These are phyloP conservation scores for Linaria vulgaris DNA, from an alignment of 257 asterid genomes.

Conservation along the genomic window DNA sequence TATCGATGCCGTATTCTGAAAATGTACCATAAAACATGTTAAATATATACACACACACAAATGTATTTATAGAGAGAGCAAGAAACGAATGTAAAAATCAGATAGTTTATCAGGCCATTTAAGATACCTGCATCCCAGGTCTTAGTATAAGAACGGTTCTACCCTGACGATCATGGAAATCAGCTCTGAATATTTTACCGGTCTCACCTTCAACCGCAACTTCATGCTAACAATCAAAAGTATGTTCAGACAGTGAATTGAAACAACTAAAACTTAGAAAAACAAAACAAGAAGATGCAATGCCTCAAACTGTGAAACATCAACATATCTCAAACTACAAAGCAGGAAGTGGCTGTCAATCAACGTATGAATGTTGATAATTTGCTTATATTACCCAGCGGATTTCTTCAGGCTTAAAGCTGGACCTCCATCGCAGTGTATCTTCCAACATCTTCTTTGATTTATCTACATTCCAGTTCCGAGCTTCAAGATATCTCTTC, in stretches of 20 bases:
- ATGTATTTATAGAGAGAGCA: not conserved
- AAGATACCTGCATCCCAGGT: constrained; percentile 82
- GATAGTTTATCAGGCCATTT: constrained; percentile 18
- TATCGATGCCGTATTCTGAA: constrained; percentile 74
- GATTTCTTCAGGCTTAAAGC: constrained; percentile 88
- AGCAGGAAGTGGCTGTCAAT: no score
- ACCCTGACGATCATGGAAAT: constrained; percentile 81
- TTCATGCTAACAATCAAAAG: constrained; percentile 53
- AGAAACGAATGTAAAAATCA: not conserved
- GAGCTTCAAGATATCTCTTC: constrained; percentile 81
- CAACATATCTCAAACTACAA: constrained; percentile 6
- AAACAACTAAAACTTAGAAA: not conserved
- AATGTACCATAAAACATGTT: constrained; percentile 9
- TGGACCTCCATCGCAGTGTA: constrained; percentile 79
- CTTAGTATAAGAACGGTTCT: constrained; percentile 84
- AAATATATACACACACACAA: not conserved
- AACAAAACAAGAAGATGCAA: not conserved
- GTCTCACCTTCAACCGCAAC: constrained; percentile 89
- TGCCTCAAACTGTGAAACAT: not conserved
- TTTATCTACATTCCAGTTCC: constrained; percentile 84
- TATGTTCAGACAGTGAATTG: constrained; percentile 10
- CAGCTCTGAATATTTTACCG: constrained; percentile 78
- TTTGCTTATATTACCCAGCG: constrained; percentile 67
- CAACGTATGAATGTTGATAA: not conserved
- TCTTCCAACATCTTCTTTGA: constrained; percentile 91